These are phyloP conservation scores for Anthracocystis panici-leucophaei DNA, from an alignment of 1,284 basidiomycete genomes.

Conservation along the genomic window DNA sequence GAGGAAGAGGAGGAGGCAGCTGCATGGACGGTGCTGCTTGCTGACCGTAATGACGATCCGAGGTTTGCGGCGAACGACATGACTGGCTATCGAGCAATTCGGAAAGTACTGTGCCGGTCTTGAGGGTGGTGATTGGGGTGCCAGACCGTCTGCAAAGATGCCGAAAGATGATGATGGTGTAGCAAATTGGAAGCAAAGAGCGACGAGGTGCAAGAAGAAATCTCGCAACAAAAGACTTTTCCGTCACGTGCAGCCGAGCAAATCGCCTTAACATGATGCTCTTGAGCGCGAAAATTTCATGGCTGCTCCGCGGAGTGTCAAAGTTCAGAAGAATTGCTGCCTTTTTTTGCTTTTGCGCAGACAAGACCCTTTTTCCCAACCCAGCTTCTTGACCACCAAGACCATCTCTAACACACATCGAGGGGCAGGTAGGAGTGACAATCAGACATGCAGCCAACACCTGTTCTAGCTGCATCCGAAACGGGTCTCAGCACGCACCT, in stretches of 20 bases:
- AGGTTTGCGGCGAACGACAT: constrained; percentile 30
- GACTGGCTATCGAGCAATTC: background rate
- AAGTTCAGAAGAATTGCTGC: constrained; percentile 10
- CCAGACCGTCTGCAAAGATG: background rate
- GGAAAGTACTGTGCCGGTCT: background rate
- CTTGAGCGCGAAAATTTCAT: background rate
- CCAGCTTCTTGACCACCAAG: background rate
- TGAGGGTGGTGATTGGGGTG: background rate
- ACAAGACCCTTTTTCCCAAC: background rate
- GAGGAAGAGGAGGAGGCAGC: constrained; percentile 30
- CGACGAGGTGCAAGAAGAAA: constrained; percentile 8
- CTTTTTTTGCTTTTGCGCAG: background rate
- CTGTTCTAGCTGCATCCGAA: constrained; percentile 14
- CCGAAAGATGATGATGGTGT: constrained; percentile 6
- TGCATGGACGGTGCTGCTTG: constrained; percentile 13
- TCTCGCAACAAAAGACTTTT: constrained; percentile 22
- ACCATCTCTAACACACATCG: background rate
- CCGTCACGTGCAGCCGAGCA: constrained; percentile 13
- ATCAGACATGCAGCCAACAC: constrained; percentile 25
- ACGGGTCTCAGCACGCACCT: constrained; percentile 1
- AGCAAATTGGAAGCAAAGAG: background rate
- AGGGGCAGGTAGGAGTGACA: no score
- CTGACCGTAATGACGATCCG: constrained; percentile 31
- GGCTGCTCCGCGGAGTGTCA: constrained; percentile 9
- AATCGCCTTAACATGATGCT: background rate